Base-by-base conservation (phyloP, 306 rosid species). In the Rosa rugosa region DNA sequence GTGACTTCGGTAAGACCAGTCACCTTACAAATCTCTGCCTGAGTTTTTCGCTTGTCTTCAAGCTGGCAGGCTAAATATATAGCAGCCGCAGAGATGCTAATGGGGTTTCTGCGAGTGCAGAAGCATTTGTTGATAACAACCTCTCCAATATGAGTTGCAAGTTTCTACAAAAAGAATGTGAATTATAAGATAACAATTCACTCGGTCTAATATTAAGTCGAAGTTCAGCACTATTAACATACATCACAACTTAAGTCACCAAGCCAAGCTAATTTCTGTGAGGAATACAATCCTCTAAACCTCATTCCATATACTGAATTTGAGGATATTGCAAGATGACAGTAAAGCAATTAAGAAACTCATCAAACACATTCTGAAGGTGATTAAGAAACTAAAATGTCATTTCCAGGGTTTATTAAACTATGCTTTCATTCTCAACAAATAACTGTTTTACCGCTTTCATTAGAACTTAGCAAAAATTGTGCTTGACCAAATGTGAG, bases 101-200 rank as follows among this genome's bases (percentile, higher is more conserved):
- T 95, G 44, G 99, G 99, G 79, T 89, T 95, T 73, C 97, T 86
- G 73, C 98, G 92, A 57, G 98, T 95, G 91, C 99, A 95, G 89
- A 95, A 95, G 91, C 99, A 95, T 87, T 95, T 93, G 87, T 95
- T 95, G 87, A 95, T 93, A 81, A 95, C 99, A 11, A 93, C 98
- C 84, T 95, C 98, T 67, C 98, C 98, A 27, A 95, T 92, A 81
- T 93, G 99, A 77, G 99, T 93, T 41, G 98, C 98, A 80, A 95
- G 87, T 87, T 91, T 97, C 99, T 90, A 53, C 78, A 87, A 86
- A 14, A 51, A 73, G 6, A 5, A 63, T 70, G 34, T 18, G 49
- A 71, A 59, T 31, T 60, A 66, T 40, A 38, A 12, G 63, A 63
- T 1, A 46, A 65, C 10, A 27, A 7, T 17, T 25, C 27, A 42